Base-by-base conservation (phyloP, 2,329 filamentous ascomycete species). In the Epicoccum sorghinum region DNA sequence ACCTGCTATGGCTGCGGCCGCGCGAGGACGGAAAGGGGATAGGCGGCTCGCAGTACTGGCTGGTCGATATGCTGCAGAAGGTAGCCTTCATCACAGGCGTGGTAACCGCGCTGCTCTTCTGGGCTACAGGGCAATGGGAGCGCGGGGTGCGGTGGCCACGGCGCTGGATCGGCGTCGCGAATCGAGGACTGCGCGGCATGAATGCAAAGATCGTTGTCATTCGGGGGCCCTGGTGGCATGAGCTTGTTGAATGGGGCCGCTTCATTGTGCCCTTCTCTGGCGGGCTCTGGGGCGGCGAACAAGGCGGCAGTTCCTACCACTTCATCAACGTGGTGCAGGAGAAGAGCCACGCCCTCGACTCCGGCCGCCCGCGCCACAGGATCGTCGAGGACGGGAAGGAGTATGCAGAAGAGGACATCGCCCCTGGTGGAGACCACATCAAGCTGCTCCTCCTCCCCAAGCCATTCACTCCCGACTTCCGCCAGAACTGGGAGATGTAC, bases 401-500 rank as follows among this genome's bases (percentile, higher is more conserved):
- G 39, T 83, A 83, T 47, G 86, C 91, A 51, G 93, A 97, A 70
- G 93, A 98, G 75, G 95, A 98, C 69, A 82, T 99, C 38, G 89
- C 91, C 0, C 86, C 90, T 0, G 93, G 93, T 0, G 95, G 95
- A 2, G 92, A 98, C 76, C 90, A 93, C 69, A 88, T 99, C 65
- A 95, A 96, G 74, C 83, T 99, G 1, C 80, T 98, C 14, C 81
- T 99, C 7, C 83, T 97, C 9, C 91, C 95, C 1, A 99, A 99
- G 72, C 92, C 93, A 0, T 99, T 99, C 70, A 96, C 91, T 5
- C 89, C 95, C 0, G 91, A 91, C 41, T 99, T 99, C 69, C 85
- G 95, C 18, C 93, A 98, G 73, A 96, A 96, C 61, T 99, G 95
- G 95, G 95, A 99, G 70, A 82, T 93, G 13, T 99, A 96, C 75